phyloP scores from a whole-genome alignment of 2,329 filamentous ascomycete genomes.

The Exophiala aquamarina region DNA sequence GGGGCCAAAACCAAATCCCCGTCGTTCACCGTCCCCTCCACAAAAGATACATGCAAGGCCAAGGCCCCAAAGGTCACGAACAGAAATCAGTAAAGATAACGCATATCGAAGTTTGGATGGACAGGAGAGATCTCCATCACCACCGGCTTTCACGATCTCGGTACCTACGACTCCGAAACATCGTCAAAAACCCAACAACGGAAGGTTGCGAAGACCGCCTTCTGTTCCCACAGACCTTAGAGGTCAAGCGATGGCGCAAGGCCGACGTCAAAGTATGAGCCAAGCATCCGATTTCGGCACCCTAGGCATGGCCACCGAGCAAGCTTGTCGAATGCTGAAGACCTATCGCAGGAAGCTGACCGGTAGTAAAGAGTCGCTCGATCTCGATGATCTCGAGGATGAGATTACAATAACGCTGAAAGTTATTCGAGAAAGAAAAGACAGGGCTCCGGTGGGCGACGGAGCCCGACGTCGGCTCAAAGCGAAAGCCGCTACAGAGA shows the following conservation, averaged over 20 bases:
- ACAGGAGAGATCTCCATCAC: conserved; percentile 22
- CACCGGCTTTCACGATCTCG: conserved; percentile 14
- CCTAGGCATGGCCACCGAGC: conserved; percentile 55
- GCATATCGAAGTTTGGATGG: conserved; percentile 2
- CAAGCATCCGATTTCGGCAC: conserved; percentile 45
- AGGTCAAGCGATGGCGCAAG: conserved; percentile 42
- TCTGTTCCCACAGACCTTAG: conserved; percentile 49
- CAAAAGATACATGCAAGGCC: conserved; percentile 35
- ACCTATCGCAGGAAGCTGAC: conserved; percentile 59
- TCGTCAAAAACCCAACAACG: conserved; percentile 35
- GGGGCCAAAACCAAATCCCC: conserved; percentile 6
- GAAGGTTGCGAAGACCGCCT: conserved; percentile 38
- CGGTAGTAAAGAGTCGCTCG: conserved; percentile 43
- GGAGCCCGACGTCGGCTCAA: not conserved
- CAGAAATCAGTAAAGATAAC: conserved; percentile 13
- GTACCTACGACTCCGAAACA: conserved; percentile 28
- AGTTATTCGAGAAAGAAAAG: conserved; percentile 40
- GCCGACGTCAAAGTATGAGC: conserved; percentile 28
- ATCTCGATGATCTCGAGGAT: conserved; percentile 55
- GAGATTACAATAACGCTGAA: conserved; percentile 54
- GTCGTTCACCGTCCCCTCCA: conserved; percentile 41
- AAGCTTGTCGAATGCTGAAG: conserved; percentile 56
- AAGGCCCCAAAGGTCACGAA: conserved; percentile 28
- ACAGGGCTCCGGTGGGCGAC: not conserved
- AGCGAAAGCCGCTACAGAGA: conserved; percentile 15